Evolutionary conservation across 441 rosid species (phyloP), one percentile per base, ranked within the genome.

Genomic region (Populus tomentosa): DNA sequence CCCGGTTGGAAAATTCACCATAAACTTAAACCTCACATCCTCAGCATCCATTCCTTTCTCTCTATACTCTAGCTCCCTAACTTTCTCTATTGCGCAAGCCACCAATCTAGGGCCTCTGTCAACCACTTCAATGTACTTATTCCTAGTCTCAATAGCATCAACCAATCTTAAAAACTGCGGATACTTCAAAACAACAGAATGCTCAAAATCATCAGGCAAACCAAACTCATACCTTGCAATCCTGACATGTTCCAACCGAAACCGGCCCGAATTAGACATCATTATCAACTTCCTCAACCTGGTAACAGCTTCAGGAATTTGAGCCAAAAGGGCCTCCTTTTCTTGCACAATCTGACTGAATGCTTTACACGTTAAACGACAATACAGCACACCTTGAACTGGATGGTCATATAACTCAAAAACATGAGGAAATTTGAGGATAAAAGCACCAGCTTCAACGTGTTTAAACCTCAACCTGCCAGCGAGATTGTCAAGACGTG

Each of bases 321-420:
- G 97, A 16, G 89, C 87, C 67, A 82, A 18, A 35, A 94, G 73
- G 10, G 92, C 97, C 40, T 89, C 86, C 40, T 88, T 83, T 75
- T 92, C 97, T 24, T 76, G 84, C 72, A 88, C 89, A 71, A 94
- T 94, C 75, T 94, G 97, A 73, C 77, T 80, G 61, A 89, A 21
- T 11, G 94, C 92, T 67, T 87, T 92, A 3, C 91, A 87, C 40
- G 94, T 87, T 67, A 92, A 78, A 10, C 98, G 87, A 70, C 97
- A 90, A 64, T 87, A 95, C 72, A 95, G 88, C 59, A 91, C 84
- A 33, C 97, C 80, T 69, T 90, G 97, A 71, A 94, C 97, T 0
- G 98, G 99, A 83, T 95, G 99, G 82, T 93, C 99, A 67, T 87
- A 94, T 5, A 95, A 81, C 32, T 91, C 91, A 73, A 93, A 95